phyloP scores from a whole-genome alignment of 2,329 filamentous ascomycete genomes.

The Phyllachora maydis region DNA sequence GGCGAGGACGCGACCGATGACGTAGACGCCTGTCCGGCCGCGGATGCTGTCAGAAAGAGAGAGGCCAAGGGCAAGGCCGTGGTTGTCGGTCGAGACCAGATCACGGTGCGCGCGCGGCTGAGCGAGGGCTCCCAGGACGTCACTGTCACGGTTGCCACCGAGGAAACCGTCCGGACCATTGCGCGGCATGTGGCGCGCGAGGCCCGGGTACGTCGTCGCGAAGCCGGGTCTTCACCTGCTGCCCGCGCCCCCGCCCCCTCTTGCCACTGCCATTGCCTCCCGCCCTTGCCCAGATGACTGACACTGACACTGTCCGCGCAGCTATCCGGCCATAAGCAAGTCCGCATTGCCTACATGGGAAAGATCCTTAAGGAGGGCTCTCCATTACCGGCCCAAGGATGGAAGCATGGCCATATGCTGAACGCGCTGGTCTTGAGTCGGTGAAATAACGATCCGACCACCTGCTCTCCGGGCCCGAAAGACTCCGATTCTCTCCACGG shows the following conservation, averaged over 20 bases:
- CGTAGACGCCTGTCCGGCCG: slow-evolving; percentile 1
- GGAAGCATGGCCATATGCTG: slow-evolving; percentile 53
- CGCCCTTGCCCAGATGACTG: not conserved
- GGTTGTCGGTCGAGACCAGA: slow-evolving; percentile 21
- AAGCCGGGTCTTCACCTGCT: no score
- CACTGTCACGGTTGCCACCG: slow-evolving; percentile 29
- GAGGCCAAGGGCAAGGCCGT: slow-evolving; percentile 33
- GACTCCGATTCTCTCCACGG: no score
- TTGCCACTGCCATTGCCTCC: not conserved
- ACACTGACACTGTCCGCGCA: slow-evolving; percentile 9
- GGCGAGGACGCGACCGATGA: slow-evolving; percentile 2
- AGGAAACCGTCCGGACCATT: slow-evolving; percentile 44
- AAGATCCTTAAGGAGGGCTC: slow-evolving; percentile 52
- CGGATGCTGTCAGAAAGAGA: slow-evolving; percentile 8
- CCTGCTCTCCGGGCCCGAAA: no score
- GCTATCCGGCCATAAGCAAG: slow-evolving; percentile 34
- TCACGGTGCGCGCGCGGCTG: slow-evolving; percentile 39
- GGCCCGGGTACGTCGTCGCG: slow-evolving; percentile 29
- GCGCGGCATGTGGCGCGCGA: slow-evolving; percentile 41
- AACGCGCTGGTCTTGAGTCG: slow-evolving; percentile 51
- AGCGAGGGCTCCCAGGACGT: slow-evolving; percentile 50
- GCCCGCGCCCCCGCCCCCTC: not conserved
- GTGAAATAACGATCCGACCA: no score
- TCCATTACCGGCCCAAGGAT: slow-evolving; percentile 48
- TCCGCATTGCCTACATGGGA: slow-evolving; percentile 65